Evolutionary conservation across 1,284 basidiomycete species (phyloP), one percentile per base, ranked within the genome.

Genomic region (Ganoderma resinaceum): DNA sequence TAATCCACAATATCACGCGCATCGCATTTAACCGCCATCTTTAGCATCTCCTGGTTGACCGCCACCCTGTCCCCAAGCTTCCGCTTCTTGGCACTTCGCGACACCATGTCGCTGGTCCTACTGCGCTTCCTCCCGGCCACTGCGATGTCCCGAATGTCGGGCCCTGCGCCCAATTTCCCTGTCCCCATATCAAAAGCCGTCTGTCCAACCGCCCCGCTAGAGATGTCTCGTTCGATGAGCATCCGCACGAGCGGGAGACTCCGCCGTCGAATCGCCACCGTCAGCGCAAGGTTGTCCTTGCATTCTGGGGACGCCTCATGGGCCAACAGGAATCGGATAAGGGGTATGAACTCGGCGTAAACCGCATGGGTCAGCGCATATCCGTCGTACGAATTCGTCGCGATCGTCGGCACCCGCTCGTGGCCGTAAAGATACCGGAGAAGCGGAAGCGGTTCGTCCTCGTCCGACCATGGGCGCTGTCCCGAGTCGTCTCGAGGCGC

Each of bases 311-410:
- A 89, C 0, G 94, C 95, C 2, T 89, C 91, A n/a, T 89, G 81
- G 1, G 82, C 80, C 58, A 97, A 86, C 8, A 97, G 83, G 70
- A 92, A 91, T 49, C 79, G 82, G 2, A 95, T 83, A 5, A 96
- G 85, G 1, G 89, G 88, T 0, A 84, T 73, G 72, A 91, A 91
- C 16, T 83, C 82, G 0, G 86, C 88, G 58, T 90, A 83, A 0
- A 95, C 92, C 1, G 95, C 93, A 68, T 88, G 89, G 11, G 89
- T 89, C 38, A 97, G 86, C 0, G 92, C 89, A 74, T 95, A 96
- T 0, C 94, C 95, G 1, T 87, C 84, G 78, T 91, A 84, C 7
- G 90, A 85, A 77, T 95, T 87, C 11, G 84, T 74, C 40, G 88
- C 82, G 40, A 81, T 87, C 66, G 73, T 75, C 8, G 78, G 78